These are phyloP conservation scores for Kregervanrija delftensis DNA, from an alignment of 805 yeast species.

Conservation along the genomic window DNA sequence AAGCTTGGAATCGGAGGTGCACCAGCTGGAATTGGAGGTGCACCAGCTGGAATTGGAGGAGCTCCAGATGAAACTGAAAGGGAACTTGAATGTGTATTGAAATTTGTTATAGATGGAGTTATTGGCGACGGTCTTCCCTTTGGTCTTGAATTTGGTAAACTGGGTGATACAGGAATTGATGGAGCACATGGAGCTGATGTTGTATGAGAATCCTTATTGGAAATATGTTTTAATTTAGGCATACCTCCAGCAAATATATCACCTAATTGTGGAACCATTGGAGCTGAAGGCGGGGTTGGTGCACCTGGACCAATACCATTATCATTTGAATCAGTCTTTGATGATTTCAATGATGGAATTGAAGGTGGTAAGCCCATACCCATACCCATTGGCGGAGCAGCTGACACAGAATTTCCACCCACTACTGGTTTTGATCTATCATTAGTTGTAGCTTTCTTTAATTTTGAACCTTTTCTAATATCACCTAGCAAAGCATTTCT, in stretches of 20 bases:
- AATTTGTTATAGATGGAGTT: conserved; percentile 15
- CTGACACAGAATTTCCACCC: conserved; percentile 28
- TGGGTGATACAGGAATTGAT: conserved; percentile 5
- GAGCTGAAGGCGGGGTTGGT: conserved; percentile 24
- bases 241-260: conserved; percentile 74
- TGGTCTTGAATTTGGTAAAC: neutral
- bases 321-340: conserved; percentile 3
- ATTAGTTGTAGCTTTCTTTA: conserved; percentile 59
- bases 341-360: conserved; percentile 19
- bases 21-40: conserved; percentile 10
- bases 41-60: conserved; percentile 16
- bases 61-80: conserved; percentile 23
- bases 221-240: conserved; percentile 57
- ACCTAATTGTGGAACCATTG: conserved; percentile 47
- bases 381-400: conserved; percentile 9
- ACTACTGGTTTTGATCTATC: conserved; percentile 59
- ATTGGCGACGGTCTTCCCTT: conserved; percentile 13
- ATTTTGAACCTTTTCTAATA: conserved; percentile 61
- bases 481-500: conserved; percentile 67
- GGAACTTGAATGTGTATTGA: conserved; percentile 11
- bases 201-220: conserved; percentile 13
- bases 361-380: conserved; percentile 20
- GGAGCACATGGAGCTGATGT: conserved; percentile 17
- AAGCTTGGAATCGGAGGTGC: conserved; percentile 12
- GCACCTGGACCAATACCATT: conserved; percentile 6